phyloP scores from a whole-genome alignment of 2,329 filamentous ascomycete species.

The Cercospora sesami region DNA sequence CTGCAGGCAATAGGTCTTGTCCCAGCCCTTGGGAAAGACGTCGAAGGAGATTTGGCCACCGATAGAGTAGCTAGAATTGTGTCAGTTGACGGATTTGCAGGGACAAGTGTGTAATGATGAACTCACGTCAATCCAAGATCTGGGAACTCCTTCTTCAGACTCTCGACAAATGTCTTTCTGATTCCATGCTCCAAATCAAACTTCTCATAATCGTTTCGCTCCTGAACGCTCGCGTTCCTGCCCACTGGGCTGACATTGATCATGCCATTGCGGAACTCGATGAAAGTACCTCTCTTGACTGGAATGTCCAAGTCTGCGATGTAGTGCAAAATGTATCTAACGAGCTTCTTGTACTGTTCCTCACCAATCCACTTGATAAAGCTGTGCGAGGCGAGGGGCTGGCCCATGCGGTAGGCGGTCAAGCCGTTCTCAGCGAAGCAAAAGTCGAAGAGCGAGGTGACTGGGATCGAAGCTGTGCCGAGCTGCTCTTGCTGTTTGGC shows the following conservation, averaged over 20 bases:
- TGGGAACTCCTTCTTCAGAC: constrained; percentile 76
- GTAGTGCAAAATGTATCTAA: constrained; percentile 75
- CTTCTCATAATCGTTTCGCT: constrained; percentile 78
- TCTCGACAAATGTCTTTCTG: constrained; percentile 71
- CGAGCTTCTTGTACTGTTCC: constrained; percentile 75
- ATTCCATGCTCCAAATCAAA: constrained; percentile 79
- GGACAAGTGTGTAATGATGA: no score
- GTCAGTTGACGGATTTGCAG: background rate
- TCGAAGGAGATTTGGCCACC: constrained; percentile 98
- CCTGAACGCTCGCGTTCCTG: constrained; percentile 76
- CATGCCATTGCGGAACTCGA: constrained; percentile 92
- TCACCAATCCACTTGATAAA: constrained; percentile 95
- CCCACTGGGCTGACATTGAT: constrained; percentile 82
- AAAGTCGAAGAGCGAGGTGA: constrained; percentile 91
- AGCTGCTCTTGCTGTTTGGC: constrained; percentile 96
- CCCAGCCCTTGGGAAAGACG: constrained; percentile 94
- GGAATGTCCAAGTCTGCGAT: constrained; percentile 81
- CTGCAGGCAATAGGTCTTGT: constrained; percentile 94
- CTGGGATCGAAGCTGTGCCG: constrained; percentile 65
- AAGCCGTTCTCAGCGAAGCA: constrained; percentile 97
- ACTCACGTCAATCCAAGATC: constrained; percentile 81
- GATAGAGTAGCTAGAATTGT: constrained; percentile 71
- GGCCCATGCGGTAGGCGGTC: constrained; percentile 81
- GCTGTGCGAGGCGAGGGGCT: constrained; percentile 71
- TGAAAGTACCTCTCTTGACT: constrained; percentile 78